phyloP scores from a whole-genome alignment of 768 basidiomycete genomes.

The Cystobasidium ongulense region DNA sequence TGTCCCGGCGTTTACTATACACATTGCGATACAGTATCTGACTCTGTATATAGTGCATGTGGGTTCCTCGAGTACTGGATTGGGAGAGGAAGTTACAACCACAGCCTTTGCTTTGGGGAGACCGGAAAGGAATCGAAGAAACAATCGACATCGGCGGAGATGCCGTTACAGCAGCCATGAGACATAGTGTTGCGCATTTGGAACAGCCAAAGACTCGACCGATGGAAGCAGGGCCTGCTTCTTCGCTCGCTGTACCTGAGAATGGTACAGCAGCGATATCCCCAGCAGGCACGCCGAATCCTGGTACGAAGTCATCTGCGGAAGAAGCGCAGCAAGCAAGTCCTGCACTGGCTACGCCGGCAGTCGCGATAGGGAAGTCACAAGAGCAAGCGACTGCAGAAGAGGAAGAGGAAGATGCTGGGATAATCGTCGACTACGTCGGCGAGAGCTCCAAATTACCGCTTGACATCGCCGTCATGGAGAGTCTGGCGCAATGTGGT shows the following conservation, averaged over 20 bases:
- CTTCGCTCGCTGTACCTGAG: background rate
- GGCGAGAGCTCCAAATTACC: constrained; percentile 84
- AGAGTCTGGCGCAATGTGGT: constrained; percentile 76
- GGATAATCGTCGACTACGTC: constrained; percentile 53
- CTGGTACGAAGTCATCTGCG: background rate
- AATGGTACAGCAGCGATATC: background rate
- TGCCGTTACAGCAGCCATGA: constrained; percentile 26
- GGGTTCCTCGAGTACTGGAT: constrained; percentile 85
- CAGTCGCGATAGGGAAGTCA: background rate
- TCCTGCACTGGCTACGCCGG: background rate
- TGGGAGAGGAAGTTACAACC: constrained; percentile 52
- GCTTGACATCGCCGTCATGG: constrained; percentile 84
- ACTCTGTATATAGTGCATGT: constrained; percentile 59
- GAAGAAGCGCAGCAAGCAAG: background rate
- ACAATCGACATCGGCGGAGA: constrained; percentile 18
- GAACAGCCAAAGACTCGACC: background rate
- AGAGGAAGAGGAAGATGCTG: background rate
- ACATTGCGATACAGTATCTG: background rate
- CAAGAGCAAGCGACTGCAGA: background rate
- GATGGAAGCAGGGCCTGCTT: background rate
- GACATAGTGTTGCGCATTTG: background rate
- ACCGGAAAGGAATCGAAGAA: background rate
- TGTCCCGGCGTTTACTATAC: background rate
- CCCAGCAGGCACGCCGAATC: background rate
- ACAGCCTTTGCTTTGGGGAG: background rate